Conservation (phyloP, 352 stramenopile genomes). For the Elongisporangium senticosum region DNA sequence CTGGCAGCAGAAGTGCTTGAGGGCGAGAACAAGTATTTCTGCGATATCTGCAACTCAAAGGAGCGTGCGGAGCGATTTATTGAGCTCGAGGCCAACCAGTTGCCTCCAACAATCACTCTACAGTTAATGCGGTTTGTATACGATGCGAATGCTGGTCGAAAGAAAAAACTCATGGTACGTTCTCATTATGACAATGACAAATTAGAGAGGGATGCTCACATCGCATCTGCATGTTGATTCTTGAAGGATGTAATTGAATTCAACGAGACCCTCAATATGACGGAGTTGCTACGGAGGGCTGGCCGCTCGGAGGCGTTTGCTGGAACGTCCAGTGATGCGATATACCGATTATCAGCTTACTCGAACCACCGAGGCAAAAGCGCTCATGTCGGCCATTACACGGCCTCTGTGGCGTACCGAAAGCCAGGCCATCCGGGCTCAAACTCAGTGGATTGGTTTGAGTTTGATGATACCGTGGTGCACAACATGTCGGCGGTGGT, state of each 20-base stretch:
- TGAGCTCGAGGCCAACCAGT: conserved; percentile 40
- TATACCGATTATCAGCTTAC: conserved; percentile 74
- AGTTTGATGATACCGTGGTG: conserved; percentile 82
- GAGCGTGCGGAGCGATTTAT: conserved; percentile 72
- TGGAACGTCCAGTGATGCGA: conserved; percentile 21
- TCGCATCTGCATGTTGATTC: conserved; percentile 2
- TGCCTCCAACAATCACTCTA: conserved; percentile 70
- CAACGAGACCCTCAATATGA: conserved; percentile 73
- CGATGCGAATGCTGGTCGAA: conserved; percentile 57
- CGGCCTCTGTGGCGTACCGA: conserved; percentile 65
- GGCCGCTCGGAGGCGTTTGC: conserved; percentile 34
- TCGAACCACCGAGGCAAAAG: conserved; percentile 81
- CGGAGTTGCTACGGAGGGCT: conserved; percentile 41
- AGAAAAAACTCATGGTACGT: conserved; percentile 82
- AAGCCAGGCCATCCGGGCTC: conserved; percentile 9
- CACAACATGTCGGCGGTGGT: conserved; percentile 34
- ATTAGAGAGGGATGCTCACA: neutral
- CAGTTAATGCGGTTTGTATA: conserved; percentile 87
- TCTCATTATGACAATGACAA: neutral
- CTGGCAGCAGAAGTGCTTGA: conserved; percentile 68
- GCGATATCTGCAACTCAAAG: conserved; percentile 67
- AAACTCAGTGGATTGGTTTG: conserved; percentile 50
- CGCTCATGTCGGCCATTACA: conserved; percentile 83
- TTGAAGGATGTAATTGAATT: conserved; percentile 81
- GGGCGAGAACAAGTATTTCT: conserved; percentile 87